These are phyloP conservation scores for Kazachstania taianensis DNA, from an alignment of 805 yeast species.

Conservation along the genomic window DNA sequence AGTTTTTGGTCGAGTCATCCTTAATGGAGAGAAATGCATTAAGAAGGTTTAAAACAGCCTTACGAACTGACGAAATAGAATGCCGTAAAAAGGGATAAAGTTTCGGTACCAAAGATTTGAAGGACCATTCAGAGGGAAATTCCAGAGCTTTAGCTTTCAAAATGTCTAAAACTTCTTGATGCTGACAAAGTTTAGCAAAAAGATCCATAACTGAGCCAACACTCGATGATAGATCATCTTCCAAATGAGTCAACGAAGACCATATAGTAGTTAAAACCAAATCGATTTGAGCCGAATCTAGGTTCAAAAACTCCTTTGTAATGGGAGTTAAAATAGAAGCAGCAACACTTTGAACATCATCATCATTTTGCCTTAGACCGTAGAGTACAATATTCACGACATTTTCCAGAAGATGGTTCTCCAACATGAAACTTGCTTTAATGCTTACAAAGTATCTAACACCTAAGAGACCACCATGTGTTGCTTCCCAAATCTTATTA, in stretches of 20 bases:
- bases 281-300: slow-evolving; percentile 40
- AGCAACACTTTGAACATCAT: slow-evolving; percentile 94
- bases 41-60: slow-evolving; percentile 74
- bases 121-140: slow-evolving; percentile 43
- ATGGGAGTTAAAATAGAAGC: slow-evolving; percentile 90
- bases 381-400: slow-evolving; percentile 79
- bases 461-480: slow-evolving; percentile 96
- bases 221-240: slow-evolving; percentile 89
- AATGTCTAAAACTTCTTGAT: slow-evolving; percentile 61
- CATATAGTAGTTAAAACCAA: slow-evolving; percentile 63
- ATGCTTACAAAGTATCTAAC: slow-evolving; percentile 85
- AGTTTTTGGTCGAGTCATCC: slow-evolving; percentile 43
- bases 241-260: slow-evolving; percentile 73
- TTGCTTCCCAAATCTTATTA: slow-evolving; percentile 80
- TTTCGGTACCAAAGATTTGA: slow-evolving; percentile 75
- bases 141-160: slow-evolving; percentile 52
- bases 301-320: slow-evolving; percentile 71
- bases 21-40: slow-evolving; percentile 58
- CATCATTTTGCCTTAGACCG: slow-evolving; percentile 72
- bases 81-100: slow-evolving; percentile 89
- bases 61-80: slow-evolving; percentile 83
- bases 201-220: slow-evolving; percentile 95
- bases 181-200: slow-evolving; percentile 77
- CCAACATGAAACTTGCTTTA: slow-evolving; percentile 63
- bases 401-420: slow-evolving; percentile 47